Evolutionary conservation across 495 filamentous ascomycete species (phyloP).

Genomic region (Penicillium taxi): DNA sequence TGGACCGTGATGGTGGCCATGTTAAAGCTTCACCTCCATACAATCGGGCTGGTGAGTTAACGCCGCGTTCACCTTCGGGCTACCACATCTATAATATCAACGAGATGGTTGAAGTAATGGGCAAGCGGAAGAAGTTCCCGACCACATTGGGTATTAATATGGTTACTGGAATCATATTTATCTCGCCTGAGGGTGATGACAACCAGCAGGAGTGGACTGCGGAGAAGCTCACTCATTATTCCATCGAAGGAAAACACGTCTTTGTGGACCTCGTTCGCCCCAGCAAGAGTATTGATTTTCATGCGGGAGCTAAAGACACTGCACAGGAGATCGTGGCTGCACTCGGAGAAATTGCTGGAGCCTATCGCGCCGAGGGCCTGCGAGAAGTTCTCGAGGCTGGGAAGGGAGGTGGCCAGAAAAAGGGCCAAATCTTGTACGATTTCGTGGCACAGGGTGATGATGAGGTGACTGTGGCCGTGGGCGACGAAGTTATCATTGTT

Average conservation of each 20-base stretch:
- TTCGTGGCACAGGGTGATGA: slow-evolving; percentile 95
- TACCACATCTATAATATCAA: slow-evolving; percentile 94
- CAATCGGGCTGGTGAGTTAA: slow-evolving; percentile 41
- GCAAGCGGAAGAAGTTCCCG: slow-evolving; percentile 95
- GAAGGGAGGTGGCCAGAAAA: slow-evolving; percentile 61
- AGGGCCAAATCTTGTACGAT: slow-evolving; percentile 81
- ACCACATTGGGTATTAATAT: slow-evolving; percentile 87
- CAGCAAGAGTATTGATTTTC: slow-evolving; percentile 90
- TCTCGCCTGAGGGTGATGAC: slow-evolving; percentile 84
- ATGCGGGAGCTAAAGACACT: slow-evolving; percentile 94
- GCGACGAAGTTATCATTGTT: slow-evolving; percentile 83
- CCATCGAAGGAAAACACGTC: slow-evolving; percentile 94
- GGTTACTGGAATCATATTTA: slow-evolving; percentile 78
- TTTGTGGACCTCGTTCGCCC: slow-evolving; percentile 89
- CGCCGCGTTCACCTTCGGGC: slow-evolving; percentile 57
- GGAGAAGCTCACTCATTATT: slow-evolving; percentile 89
- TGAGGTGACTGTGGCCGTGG: slow-evolving; percentile 84
- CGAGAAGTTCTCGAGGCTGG: slow-evolving; percentile 79
- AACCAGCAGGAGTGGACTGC: slow-evolving; percentile 87
- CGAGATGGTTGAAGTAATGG: slow-evolving; percentile 90
- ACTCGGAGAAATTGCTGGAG: slow-evolving; percentile 83
- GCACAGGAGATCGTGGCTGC: slow-evolving; percentile 84
- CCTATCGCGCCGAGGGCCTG: slow-evolving; percentile 72
- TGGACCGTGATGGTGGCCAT: slow-evolving; percentile 23
- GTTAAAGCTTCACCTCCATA: slow-evolving; percentile 53